phyloP scores from a whole-genome alignment of 371 early-diverging fungal genomes.

The Mortierella sp. region DNA sequence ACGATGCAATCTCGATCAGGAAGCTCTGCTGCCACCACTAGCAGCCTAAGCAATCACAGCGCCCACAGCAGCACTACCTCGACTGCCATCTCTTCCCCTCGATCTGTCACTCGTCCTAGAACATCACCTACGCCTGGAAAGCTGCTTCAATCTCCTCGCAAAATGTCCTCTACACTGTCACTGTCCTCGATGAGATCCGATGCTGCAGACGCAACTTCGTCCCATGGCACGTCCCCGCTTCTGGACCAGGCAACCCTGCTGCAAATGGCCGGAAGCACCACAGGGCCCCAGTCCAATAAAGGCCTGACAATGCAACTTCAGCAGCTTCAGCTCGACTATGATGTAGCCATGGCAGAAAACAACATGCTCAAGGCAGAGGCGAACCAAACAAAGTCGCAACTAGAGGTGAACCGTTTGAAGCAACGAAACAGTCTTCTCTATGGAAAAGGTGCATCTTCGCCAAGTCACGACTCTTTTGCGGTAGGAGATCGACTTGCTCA shows the following conservation, averaged over 20 bases:
- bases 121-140: constrained; percentile 47
- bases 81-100: neutral
- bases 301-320: constrained; percentile 23
- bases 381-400: constrained; percentile 43
- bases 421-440: too few relatives aligned
- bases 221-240: constrained; percentile 16
- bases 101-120: constrained; percentile 21
- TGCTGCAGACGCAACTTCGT: constrained; percentile 1
- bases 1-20: too few relatives aligned
- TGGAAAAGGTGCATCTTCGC: too few relatives aligned
- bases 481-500: constrained; percentile 34
- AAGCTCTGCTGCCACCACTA: neutral
- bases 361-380: constrained; percentile 51
- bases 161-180: constrained; percentile 34
- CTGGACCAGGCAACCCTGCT: constrained; percentile 35
- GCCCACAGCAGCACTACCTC: constrained; percentile 17
- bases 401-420: constrained; percentile 27
- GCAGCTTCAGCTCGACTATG: constrained; percentile 44
- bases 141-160: constrained; percentile 25
- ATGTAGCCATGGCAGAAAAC: constrained; percentile 43
- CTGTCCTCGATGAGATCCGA: constrained; percentile 20
- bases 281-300: too few relatives aligned
- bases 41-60: neutral
- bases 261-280: constrained; percentile 23
- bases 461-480: too few relatives aligned